Evolutionary conservation across 2,329 filamentous ascomycete species (phyloP).

Genomic region (Penicillium sp.): DNA sequence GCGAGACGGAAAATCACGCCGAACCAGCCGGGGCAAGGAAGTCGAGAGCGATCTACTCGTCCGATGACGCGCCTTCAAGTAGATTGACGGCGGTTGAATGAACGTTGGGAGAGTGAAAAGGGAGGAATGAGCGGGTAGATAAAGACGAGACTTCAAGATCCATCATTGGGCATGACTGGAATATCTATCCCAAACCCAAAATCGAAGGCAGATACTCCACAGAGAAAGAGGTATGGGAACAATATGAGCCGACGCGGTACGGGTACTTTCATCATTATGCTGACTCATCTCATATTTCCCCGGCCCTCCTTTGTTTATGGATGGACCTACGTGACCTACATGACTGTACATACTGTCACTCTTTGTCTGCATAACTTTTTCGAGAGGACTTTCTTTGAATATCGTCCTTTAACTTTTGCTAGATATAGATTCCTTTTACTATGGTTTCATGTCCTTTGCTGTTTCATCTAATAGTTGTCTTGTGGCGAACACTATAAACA

Average conservation of each 20-base stretch:
- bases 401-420: background rate
- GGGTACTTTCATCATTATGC: conserved; percentile 4
- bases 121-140: background rate
- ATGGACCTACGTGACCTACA: background rate
- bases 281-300: conserved; percentile 7
- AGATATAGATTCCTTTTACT: background rate
- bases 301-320: background rate
- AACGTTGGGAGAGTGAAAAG: background rate
- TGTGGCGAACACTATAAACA: background rate
- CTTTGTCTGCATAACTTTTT: background rate
- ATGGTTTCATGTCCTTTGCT: background rate
- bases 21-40: background rate
- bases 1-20: background rate
- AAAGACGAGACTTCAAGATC: conserved; percentile 4
- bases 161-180: conserved; percentile 15
- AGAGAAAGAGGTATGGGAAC: conserved; percentile 5
- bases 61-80: conserved; percentile 8
- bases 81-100: background rate
- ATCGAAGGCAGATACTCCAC: background rate
- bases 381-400: background rate
- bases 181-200: background rate
- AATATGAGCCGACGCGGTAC: conserved; percentile 4
- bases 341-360: background rate
- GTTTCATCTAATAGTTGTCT: background rate
- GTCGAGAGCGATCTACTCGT: background rate